Evolutionary conservation across 495 filamentous ascomycete genomes (phyloP), one percentile per base, ranked within the genome.

Genomic region (Hypoxylon fragiforme): DNA sequence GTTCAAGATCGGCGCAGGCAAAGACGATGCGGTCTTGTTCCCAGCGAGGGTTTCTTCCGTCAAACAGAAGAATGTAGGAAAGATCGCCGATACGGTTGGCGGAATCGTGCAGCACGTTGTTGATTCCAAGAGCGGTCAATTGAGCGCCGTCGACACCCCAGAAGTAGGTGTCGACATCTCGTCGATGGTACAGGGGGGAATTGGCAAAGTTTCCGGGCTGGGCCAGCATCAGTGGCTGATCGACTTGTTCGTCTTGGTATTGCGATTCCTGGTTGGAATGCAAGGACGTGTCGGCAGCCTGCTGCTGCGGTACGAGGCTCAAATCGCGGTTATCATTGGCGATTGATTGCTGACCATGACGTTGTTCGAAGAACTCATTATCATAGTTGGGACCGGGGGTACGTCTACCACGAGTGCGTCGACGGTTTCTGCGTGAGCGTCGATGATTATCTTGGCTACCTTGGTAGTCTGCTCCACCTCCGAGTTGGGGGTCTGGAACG

Each of bases 101-200:
- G 3, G 54, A 49, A 21, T 41, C 47, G 18, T 58, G 58, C 19
- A 65, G 60, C 16, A n/a, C n/a, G n/a, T n/a, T n/a, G 63, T 65
- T 14, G 37, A 19, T 9, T n/a, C n/a, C n/a, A n/a, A n/a, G 19
- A 26, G n/a, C 22, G 32, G 2, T n/a, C 1, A 16, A 22, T 9
- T 15, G 26, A 1, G n/a, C 1, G 7, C 1, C 15, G 1, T 14
- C 16, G 7, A 31, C 6, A n/a, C 31, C 47, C 28, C 28, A 43
- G 50, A 59, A 65, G 39, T 62, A 34, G 3, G 38, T 35, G 3
- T 30, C 8, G 13, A 65, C 54, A 4, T 59, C 58, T 7, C 12
- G 19, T 38, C 14, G n/a, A 7, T 13, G 8, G 32, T 48, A 57
- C 22, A 62, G 26, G 3, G 51, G 41, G 8, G 24, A n/a, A n/a